phyloP scores from a whole-genome alignment of 306 rosid species.

The Trifolium dubium region DNA sequence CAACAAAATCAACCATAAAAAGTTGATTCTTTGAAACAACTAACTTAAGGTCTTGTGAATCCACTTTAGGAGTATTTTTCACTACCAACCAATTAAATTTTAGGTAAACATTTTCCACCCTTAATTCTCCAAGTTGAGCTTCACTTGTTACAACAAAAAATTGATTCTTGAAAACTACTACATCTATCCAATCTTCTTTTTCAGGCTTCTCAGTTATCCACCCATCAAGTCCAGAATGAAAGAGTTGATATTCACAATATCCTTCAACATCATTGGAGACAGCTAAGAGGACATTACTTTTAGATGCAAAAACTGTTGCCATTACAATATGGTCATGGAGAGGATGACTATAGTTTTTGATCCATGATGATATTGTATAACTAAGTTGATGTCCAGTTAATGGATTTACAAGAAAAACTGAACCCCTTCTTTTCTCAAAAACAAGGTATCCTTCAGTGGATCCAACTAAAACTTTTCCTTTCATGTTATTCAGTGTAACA shows the following conservation, averaged over 20 bases:
- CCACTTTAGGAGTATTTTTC: not conserved
- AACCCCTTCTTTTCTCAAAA: not conserved
- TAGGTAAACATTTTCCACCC: not conserved
- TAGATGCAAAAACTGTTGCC: not conserved
- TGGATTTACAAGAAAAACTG: not conserved
- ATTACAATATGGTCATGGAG: not conserved
- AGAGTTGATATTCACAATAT: not conserved
- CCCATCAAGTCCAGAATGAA: not conserved
- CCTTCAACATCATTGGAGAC: not conserved
- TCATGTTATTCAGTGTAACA: too few species aligned
- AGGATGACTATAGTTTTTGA: not conserved
- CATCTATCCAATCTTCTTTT: not conserved
- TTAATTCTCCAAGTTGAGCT: not conserved
- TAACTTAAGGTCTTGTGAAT: constrained; percentile 8
- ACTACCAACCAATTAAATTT: not conserved
- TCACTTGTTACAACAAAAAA: not conserved
- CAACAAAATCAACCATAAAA: constrained; percentile 14
- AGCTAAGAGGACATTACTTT: not conserved
- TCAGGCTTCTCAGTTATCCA: not conserved
- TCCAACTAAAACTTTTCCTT: not conserved
- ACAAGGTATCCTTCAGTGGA: not conserved
- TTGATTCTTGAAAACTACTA: not conserved
- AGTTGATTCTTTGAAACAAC: constrained; percentile 6
- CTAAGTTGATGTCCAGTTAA: not conserved
- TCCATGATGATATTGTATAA: not conserved